Percentiles rank a stretch among this genome's conserved stretches.
Evolutionary conservation across 371 early-diverging fungal genomes (phyloP).

Genomic region (Mucor piriformis): DNA sequence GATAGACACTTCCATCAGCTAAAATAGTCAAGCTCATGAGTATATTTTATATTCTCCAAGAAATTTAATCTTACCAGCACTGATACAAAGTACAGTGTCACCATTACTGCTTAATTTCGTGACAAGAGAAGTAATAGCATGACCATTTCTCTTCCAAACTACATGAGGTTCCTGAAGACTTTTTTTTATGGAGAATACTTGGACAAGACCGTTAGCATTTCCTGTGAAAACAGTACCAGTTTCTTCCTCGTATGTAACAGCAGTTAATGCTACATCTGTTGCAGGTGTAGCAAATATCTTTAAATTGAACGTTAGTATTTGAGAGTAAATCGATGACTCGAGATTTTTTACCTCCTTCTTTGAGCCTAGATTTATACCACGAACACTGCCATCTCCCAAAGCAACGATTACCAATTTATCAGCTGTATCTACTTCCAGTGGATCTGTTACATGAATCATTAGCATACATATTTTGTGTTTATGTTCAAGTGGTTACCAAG

Average conservation of each 20-base stretch:
- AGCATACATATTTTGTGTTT: neutral
- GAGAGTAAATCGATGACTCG: neutral
- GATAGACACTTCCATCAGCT: constrained; percentile 50
- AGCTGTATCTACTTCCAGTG: constrained; percentile 55
- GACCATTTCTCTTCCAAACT: constrained; percentile 36
- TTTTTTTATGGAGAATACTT: constrained; percentile 18
- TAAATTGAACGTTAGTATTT: neutral
- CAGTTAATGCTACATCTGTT: constrained; percentile 12
- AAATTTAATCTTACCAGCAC: constrained; percentile 27
- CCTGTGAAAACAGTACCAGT: constrained; percentile 29
- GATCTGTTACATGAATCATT: constrained; percentile 30
- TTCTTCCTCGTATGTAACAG: constrained; percentile 30
- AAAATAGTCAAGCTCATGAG: neutral
- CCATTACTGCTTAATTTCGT: constrained; percentile 32
- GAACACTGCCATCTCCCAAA: constrained; percentile 46
- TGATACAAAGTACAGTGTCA: constrained; percentile 28
- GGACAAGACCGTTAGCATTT: constrained; percentile 26
- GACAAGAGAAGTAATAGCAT: constrained; percentile 30
- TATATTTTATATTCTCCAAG: neutral
- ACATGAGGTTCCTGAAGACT: constrained; percentile 13
- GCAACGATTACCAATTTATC: constrained; percentile 55
- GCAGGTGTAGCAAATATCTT: constrained; percentile 32
- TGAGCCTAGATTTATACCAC: constrained; percentile 56
- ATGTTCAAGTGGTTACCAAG: constrained; percentile 22
- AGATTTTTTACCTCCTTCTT: constrained; percentile 52